Evolutionary conservation across 148 eudicot genomes (phyloP).

Genomic region (Diospyros lotus): DNA sequence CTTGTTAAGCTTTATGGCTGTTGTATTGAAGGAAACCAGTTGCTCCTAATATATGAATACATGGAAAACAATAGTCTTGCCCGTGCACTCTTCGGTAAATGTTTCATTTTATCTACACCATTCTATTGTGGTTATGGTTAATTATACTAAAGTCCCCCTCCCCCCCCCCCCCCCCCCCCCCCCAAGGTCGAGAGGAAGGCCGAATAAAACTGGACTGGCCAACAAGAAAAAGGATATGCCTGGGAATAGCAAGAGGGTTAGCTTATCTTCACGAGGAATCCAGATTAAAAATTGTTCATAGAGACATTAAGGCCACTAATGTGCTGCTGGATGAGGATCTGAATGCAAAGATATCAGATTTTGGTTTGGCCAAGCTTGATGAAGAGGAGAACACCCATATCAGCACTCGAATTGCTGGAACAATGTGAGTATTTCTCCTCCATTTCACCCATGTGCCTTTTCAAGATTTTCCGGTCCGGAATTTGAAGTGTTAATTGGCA

Average conservation of each 20-base stretch:
- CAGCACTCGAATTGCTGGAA: slow-evolving; percentile 37
- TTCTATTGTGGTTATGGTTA: background rate
- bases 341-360: slow-evolving; percentile 37
- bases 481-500: no score
- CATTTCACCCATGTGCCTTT: background rate
- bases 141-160: background rate
- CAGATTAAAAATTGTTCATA: slow-evolving; percentile 55
- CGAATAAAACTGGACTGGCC: slow-evolving; percentile 41
- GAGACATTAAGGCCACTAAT: slow-evolving; percentile 47
- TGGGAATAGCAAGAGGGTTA: slow-evolving; percentile 54
- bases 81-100: slow-evolving; percentile 57
- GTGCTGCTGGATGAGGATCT: slow-evolving; percentile 29
- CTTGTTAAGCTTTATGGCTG: slow-evolving; percentile 66
- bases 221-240: slow-evolving; percentile 39
- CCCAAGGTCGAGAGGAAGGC: slow-evolving; percentile 32
- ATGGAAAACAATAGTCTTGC: slow-evolving; percentile 66
- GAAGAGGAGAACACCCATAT: slow-evolving; percentile 40
- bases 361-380: slow-evolving; percentile 36
- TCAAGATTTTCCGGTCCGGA: background rate
- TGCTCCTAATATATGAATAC: slow-evolving; percentile 55
- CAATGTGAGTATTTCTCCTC: slow-evolving; percentile 23
- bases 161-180: no score
- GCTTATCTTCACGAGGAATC: slow-evolving; percentile 66
- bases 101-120: background rate
- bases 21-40: slow-evolving; percentile 65